phyloP scores from a whole-genome alignment of 2,329 filamentous ascomycete genomes.

The Talaromyces amestolkiae region DNA sequence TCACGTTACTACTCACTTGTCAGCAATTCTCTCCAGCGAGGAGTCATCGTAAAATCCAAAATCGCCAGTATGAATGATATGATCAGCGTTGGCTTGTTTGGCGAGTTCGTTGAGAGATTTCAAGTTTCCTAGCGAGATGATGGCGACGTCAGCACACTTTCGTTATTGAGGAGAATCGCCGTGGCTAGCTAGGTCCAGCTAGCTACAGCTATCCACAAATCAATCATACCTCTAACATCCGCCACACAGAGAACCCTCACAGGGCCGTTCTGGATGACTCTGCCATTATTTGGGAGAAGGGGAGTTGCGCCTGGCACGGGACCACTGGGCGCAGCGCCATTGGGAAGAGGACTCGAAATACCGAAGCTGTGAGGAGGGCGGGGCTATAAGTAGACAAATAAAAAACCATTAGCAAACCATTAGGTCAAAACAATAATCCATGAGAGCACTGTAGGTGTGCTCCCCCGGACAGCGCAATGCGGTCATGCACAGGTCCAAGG shows the following conservation, averaged over 20 bases:
- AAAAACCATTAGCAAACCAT: conserved; percentile 25
- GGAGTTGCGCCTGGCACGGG: conserved; percentile 48
- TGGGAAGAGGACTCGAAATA: conserved; percentile 46
- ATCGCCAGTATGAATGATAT: conserved; percentile 98
- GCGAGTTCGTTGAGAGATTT: conserved; percentile 94
- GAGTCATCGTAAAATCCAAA: conserved; percentile 98
- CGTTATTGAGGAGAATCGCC: background rate
- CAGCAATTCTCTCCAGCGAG: conserved; percentile 92
- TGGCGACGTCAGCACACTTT: background rate
- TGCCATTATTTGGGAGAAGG: conserved; percentile 51
- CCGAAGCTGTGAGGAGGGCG: conserved; percentile 44
- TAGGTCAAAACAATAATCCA: background rate
- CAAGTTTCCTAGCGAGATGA: conserved; percentile 69
- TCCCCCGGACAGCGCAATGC: conserved; percentile 5
- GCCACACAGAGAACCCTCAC: conserved; percentile 51
- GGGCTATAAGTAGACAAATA: conserved; percentile 32
- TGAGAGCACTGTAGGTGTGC: background rate
- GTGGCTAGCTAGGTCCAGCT: background rate
- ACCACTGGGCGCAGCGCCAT: conserved; percentile 43
- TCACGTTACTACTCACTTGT: conserved; percentile 67
- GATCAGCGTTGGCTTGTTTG: conserved; percentile 88
- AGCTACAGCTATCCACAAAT: background rate
- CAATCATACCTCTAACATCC: conserved; percentile 48
- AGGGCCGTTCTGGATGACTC: conserved; percentile 49
- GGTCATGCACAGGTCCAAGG: conserved; percentile 20